Conservation (phyloP, 2,329 filamentous ascomycete species). For the Escovopsis sp. region DNA sequence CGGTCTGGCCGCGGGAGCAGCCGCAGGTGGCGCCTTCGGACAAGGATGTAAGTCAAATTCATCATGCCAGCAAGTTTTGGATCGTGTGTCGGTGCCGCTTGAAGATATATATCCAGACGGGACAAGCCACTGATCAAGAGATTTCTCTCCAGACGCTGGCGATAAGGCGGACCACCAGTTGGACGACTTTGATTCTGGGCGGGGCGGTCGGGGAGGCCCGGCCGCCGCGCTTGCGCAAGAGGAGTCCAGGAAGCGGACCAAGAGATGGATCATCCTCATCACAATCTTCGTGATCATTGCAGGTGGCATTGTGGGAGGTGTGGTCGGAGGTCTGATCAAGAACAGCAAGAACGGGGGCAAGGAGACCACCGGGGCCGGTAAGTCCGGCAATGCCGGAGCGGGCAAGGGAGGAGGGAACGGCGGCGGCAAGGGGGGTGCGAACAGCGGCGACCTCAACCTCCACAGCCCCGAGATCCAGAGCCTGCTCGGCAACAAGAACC, state of each 20-base stretch:
- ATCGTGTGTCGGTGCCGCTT: too few relatives aligned
- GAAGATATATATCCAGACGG: too few relatives aligned
- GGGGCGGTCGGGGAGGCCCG: conserved; percentile 7
- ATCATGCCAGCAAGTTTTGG: too few relatives aligned
- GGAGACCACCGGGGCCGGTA: conserved; percentile 11
- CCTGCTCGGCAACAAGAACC: conserved; percentile 61
- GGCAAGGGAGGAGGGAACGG: conserved; percentile 19
- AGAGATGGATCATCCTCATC: conserved; percentile 53
- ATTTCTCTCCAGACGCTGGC: background rate
- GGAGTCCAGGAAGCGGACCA: conserved; percentile 44
- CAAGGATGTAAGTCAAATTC: conserved; percentile 12
- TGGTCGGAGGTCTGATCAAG: conserved; percentile 57
- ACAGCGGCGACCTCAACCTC: conserved; percentile 56
- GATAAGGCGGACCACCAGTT: too few relatives aligned
- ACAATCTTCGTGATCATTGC: conserved; percentile 49
- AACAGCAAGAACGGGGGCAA: conserved; percentile 29
- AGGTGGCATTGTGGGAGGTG: conserved; percentile 57
- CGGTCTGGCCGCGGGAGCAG: conserved; percentile 25
- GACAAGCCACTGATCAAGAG: too few relatives aligned
- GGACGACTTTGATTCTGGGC: too few relatives aligned
- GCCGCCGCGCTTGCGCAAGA: conserved; percentile 15
- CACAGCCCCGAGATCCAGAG: conserved; percentile 66
- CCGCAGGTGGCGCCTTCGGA: conserved; percentile 17
- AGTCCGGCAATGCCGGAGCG: conserved; percentile 7
- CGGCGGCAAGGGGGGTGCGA: conserved; percentile 38